Evolutionary conservation across 1,284 basidiomycete genomes (phyloP).

Genomic region (Ceratobasidium sp.): DNA sequence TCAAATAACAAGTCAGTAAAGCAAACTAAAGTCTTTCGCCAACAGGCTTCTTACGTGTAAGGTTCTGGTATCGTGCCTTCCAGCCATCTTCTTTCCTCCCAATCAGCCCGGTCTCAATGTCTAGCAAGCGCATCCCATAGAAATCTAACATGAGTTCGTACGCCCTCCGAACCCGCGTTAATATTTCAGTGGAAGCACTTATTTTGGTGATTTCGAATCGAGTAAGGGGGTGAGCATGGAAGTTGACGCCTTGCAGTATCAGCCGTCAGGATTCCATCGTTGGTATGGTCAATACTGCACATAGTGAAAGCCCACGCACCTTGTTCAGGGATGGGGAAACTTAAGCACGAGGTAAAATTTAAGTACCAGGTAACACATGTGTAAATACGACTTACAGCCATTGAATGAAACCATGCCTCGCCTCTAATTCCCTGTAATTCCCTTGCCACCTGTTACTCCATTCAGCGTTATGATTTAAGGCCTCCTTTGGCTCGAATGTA

Average conservation of each 20-base stretch:
- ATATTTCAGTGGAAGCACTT: constrained; percentile 66
- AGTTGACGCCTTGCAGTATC: constrained; percentile 66
- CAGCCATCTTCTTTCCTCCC: constrained; percentile 64
- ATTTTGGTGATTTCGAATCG: constrained; percentile 75
- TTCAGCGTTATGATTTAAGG: not conserved
- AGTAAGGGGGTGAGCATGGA: constrained; percentile 74
- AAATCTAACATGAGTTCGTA: constrained; percentile 82
- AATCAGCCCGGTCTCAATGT: constrained; percentile 70
- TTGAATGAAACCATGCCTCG: constrained; percentile 79
- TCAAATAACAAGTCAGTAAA: constrained; percentile 53
- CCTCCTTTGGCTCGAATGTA: not conserved
- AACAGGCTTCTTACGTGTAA: constrained; percentile 68
- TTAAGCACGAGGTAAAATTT: constrained; percentile 52
- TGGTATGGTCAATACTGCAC: not conserved
- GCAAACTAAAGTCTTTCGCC: not conserved
- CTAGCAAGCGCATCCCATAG: constrained; percentile 76
- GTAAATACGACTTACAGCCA: constrained; percentile 71
- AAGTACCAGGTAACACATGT: no score
- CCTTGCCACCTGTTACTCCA: constrained; percentile 69
- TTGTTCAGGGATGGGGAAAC: constrained; percentile 76
- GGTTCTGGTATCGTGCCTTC: constrained; percentile 70
- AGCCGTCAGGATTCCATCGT: constrained; percentile 55
- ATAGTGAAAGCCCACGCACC: constrained; percentile 57
- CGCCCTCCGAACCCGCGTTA: constrained; percentile 69
- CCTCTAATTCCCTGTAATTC: constrained; percentile 74